phyloP scores from a whole-genome alignment of 306 rosid species.

The Cucurbita moschata region DNA sequence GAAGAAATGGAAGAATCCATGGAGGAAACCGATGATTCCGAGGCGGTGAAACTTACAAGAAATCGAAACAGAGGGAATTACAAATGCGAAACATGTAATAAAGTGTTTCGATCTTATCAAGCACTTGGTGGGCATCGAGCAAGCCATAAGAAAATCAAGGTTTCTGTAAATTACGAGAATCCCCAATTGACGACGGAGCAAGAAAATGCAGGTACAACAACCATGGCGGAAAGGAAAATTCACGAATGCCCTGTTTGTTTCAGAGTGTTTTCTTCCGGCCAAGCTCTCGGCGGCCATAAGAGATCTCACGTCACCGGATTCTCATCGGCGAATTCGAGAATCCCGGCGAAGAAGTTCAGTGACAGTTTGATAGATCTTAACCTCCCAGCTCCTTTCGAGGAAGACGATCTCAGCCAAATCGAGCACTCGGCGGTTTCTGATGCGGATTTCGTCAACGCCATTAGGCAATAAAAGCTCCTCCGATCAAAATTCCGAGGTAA shows the following conservation, averaged over 20 bases:
- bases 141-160: constrained; percentile 73
- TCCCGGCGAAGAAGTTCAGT: constrained; percentile 8
- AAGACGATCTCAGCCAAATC: constrained; percentile 48
- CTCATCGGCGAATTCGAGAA: not conserved
- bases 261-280: constrained; percentile 78
- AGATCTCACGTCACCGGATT: constrained; percentile 66
- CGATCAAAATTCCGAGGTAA: constrained; percentile 21
- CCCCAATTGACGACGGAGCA: not conserved
- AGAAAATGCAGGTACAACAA: constrained; percentile 14
- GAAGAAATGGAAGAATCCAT: constrained; percentile 21
- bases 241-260: constrained; percentile 78
- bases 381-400: constrained; percentile 74
- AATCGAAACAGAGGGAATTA: constrained; percentile 32
- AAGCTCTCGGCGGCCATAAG: constrained; percentile 94
- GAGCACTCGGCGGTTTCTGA: constrained; percentile 72
- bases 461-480: constrained; percentile 13
- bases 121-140: constrained; percentile 95
- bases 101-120: constrained; percentile 70
- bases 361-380: constrained; percentile 71
- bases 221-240: constrained; percentile 27
- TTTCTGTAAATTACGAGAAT: not conserved
- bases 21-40: constrained; percentile 41
- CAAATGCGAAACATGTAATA: constrained; percentile 84
- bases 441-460: constrained; percentile 47
- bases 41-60: constrained; percentile 25